Base-by-base conservation (phyloP, 495 filamentous ascomycete genomes). In the Copromyces sp. region DNA sequence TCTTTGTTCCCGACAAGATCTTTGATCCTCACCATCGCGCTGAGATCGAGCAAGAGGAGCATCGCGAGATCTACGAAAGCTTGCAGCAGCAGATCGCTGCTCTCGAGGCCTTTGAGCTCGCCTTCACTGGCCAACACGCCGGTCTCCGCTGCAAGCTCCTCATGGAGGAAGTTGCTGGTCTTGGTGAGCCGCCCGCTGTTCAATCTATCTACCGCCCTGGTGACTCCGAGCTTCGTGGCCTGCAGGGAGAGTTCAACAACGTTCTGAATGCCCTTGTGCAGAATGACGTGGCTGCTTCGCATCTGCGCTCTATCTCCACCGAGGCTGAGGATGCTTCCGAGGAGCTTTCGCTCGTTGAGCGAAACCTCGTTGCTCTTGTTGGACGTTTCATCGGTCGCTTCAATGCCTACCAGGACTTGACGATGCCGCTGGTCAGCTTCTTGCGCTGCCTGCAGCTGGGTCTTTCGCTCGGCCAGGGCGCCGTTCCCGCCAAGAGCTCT, bases 1-100 rank as follows among this genome's bases (percentile, higher is more conserved):
- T 98, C 9, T 98, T 94, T 76, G 90, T 98, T 4, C 94, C 96
- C 0, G 90, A 97, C 78, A 89, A 89, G 77, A 86, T 91, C 3
- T 95, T 92, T 73, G 95, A 99, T 79, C 95, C 95, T 14, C 93
- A 94, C 35, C 83, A 94, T 71, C 87, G 88, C 71, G 85, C 91
- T n/a, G 86, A 90, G 45, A 83, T 98, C 6, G 89, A 94, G 75
- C 86, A 89, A 39, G 85, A 89, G 72, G 86, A 90, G 20, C 88
- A 95, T 73, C 74, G 84, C 3, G 84, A 89, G 70, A 81, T 90
- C 3, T 85, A 85, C 39, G 72, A 76, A 9, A 84, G 85, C 39
- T 76, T 97, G 16, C 78, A 84, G 29, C 74, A 79, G 0, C 90
- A 90, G 74, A 84, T 92, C 8, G 73, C 86, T 24, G 88, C 89